A percentile compares a stretch with the other conserved stretches of the same genome.
Evolutionary conservation across 1,284 basidiomycete genomes (phyloP).

Genomic region (Anthracocystis panici-leucophaei): DNA sequence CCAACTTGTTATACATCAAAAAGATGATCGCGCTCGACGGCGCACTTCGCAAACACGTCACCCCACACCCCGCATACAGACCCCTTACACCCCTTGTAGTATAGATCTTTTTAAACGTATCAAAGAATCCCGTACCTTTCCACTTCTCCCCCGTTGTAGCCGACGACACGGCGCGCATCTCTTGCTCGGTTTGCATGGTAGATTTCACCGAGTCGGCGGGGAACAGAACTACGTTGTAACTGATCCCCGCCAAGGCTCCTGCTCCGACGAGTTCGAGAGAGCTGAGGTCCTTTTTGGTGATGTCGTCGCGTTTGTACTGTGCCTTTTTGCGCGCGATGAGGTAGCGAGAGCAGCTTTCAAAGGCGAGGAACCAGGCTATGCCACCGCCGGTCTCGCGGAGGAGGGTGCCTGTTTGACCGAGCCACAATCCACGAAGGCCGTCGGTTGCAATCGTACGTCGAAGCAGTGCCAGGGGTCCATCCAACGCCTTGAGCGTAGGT

Average conservation of each 20-base stretch:
- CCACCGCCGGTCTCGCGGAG: constrained; percentile 88
- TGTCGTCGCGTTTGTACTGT: constrained; percentile 64
- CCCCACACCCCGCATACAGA: constrained; percentile 91
- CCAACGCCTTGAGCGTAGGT: constrained; percentile 63
- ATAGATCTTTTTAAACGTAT: constrained; percentile 82
- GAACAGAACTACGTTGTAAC: constrained; percentile 76
- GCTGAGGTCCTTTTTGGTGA: constrained; percentile 73
- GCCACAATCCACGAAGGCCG: constrained; percentile 85
- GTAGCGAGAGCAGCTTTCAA: constrained; percentile 74
- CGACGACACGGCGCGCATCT: constrained; percentile 74
- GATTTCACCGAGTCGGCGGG: constrained; percentile 91
- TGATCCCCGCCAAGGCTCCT: constrained; percentile 87
- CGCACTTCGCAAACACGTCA: constrained; percentile 87
- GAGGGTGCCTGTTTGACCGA: constrained; percentile 82
- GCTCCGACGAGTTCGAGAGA: constrained; percentile 85
- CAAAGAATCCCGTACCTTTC: constrained; percentile 75
- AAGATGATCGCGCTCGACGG: constrained; percentile 72
- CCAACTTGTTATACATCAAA: constrained; percentile 64
- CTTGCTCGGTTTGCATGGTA: constrained; percentile 92
- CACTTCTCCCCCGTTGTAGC: constrained; percentile 68
- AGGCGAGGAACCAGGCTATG: constrained; percentile 87
- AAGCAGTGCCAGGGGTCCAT: constrained; percentile 80
- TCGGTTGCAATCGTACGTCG: constrained; percentile 76
- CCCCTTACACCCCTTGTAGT: constrained; percentile 81
- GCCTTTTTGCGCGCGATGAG: constrained; percentile 46